A percentile compares a stretch with the other conserved stretches of the same genome.
phyloP scores from a whole-genome alignment of 148 eudicot genomes.

The Dianthus caryophyllus region DNA sequence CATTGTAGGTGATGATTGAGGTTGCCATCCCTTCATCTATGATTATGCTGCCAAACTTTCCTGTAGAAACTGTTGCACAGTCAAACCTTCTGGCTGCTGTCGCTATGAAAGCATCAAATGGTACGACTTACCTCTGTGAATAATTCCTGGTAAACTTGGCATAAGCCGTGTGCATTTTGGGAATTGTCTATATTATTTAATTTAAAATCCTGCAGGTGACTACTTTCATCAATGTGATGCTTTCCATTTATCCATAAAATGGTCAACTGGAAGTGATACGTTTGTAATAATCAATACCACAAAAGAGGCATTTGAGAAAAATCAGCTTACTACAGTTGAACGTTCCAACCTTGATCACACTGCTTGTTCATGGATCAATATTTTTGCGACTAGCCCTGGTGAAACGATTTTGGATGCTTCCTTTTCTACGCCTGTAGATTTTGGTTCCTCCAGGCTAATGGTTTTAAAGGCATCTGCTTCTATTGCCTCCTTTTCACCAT shows the following conservation, averaged over 20 bases:
- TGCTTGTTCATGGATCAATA: conserved; percentile 60
- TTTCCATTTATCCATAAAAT: conserved; percentile 54
- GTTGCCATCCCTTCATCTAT: conserved; percentile 70
- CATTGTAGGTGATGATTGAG: conserved; percentile 54
- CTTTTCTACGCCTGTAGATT: conserved; percentile 45
- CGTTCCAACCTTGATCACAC: conserved; percentile 26
- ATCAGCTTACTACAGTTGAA: conserved; percentile 25
- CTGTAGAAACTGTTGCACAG: conserved; percentile 75
- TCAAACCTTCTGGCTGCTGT: conserved; percentile 76
- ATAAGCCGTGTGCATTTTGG: not conserved
- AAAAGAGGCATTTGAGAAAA: conserved; percentile 29
- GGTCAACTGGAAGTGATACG: conserved; percentile 62
- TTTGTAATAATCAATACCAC: conserved; percentile 55
- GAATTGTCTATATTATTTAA: conserved; percentile 10
- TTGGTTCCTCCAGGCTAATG: conserved; percentile 38
- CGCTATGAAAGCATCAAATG: conserved; percentile 65
- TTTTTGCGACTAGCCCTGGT: conserved; percentile 55
- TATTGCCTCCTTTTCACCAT: conserved; percentile 66
- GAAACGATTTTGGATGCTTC: conserved; percentile 56
- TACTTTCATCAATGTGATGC: conserved; percentile 73
- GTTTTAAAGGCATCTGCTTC: conserved; percentile 51
- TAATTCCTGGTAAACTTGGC: not conserved
- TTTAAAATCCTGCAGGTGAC: conserved; percentile 42
- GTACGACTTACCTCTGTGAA: conserved; percentile 28
- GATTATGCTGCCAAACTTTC: conserved; percentile 69